A percentile compares a stretch with the other conserved stretches of the same genome.
Conservation (phyloP, 352 stramenopile genomes). For the Globisporangium middletonii region DNA sequence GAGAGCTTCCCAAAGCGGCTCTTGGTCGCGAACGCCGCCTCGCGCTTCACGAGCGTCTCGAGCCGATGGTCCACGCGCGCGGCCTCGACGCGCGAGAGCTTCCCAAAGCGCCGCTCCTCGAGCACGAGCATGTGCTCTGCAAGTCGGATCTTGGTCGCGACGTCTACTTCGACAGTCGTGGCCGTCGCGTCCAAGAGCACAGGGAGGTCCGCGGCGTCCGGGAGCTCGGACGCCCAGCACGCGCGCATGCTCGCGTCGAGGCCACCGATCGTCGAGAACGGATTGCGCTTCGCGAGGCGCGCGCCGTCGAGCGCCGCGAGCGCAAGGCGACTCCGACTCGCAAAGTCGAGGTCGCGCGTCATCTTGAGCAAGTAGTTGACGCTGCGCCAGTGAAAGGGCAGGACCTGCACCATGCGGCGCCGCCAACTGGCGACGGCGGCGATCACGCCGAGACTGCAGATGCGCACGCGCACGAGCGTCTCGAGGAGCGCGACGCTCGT, state of each 20-base stretch:
- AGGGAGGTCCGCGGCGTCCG: constrained; percentile 42
- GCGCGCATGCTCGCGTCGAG: constrained; percentile 57
- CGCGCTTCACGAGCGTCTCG: constrained; percentile 47
- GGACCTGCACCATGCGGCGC: constrained; percentile 45
- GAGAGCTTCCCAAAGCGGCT: constrained; percentile 29
- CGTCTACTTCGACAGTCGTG: constrained; percentile 25
- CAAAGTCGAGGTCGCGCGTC: constrained; percentile 60
- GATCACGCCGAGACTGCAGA: constrained; percentile 42
- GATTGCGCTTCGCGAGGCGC: constrained; percentile 50
- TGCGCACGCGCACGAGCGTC: constrained; percentile 36
- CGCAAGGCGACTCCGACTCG: constrained; percentile 58
- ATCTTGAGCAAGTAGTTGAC: constrained; percentile 71
- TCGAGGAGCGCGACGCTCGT: constrained; percentile 36
- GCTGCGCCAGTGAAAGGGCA: constrained; percentile 55
- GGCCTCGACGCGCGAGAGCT: constrained; percentile 25
- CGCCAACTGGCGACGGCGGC: constrained; percentile 57
- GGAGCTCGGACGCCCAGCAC: constrained; percentile 48
- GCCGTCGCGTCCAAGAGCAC: constrained; percentile 47
- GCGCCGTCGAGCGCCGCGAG: constrained; percentile 49
- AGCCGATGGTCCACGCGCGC: constrained; percentile 32
- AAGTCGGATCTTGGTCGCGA: constrained; percentile 41
- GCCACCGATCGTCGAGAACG: constrained; percentile 64
- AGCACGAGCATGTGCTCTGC: constrained; percentile 54
- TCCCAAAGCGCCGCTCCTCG: constrained; percentile 45
- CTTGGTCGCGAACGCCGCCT: constrained; percentile 56